phyloP scores from a whole-genome alignment of 331 rosid genomes.

The Quercus lobata region DNA sequence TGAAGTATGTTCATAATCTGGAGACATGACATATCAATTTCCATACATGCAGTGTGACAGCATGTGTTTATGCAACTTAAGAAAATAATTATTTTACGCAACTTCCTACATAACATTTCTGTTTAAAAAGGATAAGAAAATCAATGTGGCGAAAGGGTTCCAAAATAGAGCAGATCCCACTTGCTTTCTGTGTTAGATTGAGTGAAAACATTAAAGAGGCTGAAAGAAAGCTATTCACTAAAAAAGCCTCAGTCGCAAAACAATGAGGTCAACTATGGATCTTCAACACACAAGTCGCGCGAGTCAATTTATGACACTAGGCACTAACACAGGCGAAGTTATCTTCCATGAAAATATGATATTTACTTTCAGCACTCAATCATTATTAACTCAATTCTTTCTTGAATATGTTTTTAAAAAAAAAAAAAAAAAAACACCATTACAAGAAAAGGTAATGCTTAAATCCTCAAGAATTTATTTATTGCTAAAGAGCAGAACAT shows the following conservation, averaged over 20 bases:
- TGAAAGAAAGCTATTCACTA: neutral
- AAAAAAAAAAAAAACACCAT: too few species aligned
- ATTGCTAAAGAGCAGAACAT: neutral
- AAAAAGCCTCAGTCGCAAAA: too few species aligned
- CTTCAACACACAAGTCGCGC: too few species aligned
- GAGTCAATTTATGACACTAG: too few species aligned
- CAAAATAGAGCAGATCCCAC: neutral
- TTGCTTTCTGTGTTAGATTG: neutral
- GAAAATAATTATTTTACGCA: too few species aligned
- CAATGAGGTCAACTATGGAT: too few species aligned
- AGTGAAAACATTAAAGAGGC: neutral
- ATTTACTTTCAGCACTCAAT: neutral
- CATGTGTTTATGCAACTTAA: too few species aligned
- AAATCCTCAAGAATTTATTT: neutral
- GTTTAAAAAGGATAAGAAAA: neutral
- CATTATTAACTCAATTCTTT: neutral
- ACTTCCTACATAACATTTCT: neutral
- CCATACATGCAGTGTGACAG: too few species aligned
- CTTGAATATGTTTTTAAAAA: too few species aligned
- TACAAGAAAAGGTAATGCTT: neutral
- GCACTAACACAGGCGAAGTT: too few species aligned
- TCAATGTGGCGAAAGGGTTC: neutral
- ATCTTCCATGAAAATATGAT: neutral
- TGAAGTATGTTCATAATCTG: neutral
- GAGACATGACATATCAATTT: too few species aligned